Evolutionary conservation across 2,329 filamentous ascomycete species (phyloP), one percentile per base, ranked within the genome.

Genomic region (Metarhizium guizhouense): DNA sequence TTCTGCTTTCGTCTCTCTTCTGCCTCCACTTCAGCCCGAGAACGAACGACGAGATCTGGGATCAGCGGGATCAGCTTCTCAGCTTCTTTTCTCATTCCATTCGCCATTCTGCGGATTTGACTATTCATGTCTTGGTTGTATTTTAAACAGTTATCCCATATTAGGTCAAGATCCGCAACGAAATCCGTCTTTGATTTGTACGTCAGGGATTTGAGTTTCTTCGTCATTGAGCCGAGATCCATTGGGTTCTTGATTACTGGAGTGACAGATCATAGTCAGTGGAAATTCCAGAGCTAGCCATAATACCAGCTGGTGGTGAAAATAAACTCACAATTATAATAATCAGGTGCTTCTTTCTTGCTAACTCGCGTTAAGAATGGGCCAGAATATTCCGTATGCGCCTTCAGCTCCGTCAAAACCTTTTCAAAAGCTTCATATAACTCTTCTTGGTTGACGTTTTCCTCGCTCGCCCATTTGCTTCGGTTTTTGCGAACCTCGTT

Each of bases 381-480:
- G n/a, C 90, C 90, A 1, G 94, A 96, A 71, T 96, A 95, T 70
- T 99, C 94, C 2, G 91, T 96, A 75, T 95, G 92, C 40, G 94
- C 94, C 72, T 97, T 97, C 55, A 99, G 83, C 70, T 97, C 93
- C 66, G 92, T 95, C 65, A 99, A 79, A 53, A 99, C 94, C 74
- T 97, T 97, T 70, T 99, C 94, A 14, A 94, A 80, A 11, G 94
- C 90, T 74, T 99, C 94, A 68, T 99, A 99, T 6, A 99, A 79
- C 72, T 99, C 94, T 71, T 99, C 94, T 72, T 99, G 94, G 57
- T 94, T 93, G 59, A 99, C 87, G 63, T 95, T 94, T 64, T 99
- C 94, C 71, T 97, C 94, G 69, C 88, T 97, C 3, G 94, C 93
- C 94, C 94, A 99, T 74, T 99, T 99, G 72, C 93, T 97, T 65